Conservation (phyloP, 1,284 basidiomycete genomes). For the Tilletia setariae region DNA sequence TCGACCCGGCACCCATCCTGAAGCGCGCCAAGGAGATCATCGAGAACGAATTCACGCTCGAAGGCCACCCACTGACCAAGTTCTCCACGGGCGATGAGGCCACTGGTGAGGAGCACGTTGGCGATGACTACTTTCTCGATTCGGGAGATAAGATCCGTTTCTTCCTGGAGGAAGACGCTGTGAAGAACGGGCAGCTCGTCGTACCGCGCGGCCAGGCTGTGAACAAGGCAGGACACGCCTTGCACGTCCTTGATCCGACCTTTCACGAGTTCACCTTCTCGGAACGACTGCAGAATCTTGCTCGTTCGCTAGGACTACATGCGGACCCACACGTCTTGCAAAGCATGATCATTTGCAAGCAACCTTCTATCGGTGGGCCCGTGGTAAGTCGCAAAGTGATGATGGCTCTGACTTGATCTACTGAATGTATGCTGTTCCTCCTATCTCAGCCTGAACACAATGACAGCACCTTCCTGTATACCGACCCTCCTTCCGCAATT, state of each 20-base stretch:
- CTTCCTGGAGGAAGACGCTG: conserved; percentile 78
- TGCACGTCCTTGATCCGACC: conserved; percentile 77
- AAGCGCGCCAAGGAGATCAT: conserved; percentile 67
- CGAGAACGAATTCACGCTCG: conserved; percentile 66
- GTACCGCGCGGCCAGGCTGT: conserved; percentile 28
- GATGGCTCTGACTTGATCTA: too few relatives aligned
- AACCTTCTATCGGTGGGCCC: conserved; percentile 47
- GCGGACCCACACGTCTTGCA: conserved; percentile 67
- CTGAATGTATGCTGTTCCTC: too few relatives aligned
- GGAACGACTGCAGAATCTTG: conserved; percentile 29
- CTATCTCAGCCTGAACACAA: conserved; percentile 56
- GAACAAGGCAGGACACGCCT: conserved; percentile 53
- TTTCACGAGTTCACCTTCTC: conserved; percentile 58
- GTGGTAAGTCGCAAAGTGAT: conserved; percentile 20
- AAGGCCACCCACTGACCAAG: conserved; percentile 81
- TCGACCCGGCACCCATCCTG: conserved; percentile 68
- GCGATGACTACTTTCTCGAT: conserved; percentile 85
- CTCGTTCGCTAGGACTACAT: conserved; percentile 31
- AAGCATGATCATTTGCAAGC: conserved; percentile 70
- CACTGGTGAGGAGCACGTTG: conserved; percentile 65
- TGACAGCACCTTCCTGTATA: conserved; percentile 68
- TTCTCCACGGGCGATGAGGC: conserved; percentile 80
- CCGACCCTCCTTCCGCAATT: conserved; percentile 80
- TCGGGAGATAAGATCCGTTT: conserved; percentile 80
- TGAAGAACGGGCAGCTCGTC: conserved; percentile 35